Evolutionary conservation across 495 filamentous ascomycete species (phyloP).

Genomic region (Trichoderma reesei): DNA sequence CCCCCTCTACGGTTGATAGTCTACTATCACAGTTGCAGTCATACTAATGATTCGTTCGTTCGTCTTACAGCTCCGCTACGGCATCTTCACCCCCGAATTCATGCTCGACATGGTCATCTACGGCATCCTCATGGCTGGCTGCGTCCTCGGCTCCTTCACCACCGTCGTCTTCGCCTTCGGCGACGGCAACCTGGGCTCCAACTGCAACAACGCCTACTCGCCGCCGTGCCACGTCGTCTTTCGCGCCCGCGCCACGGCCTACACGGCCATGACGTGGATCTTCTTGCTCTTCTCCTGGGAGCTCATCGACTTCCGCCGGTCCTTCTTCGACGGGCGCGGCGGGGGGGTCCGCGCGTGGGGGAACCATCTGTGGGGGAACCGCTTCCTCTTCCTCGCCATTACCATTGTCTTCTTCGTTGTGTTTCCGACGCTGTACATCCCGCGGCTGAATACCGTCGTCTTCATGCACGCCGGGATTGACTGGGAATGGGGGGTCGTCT

Average conservation of each 20-base stretch:
- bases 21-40: not conserved
- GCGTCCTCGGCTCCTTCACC: conserved; percentile 54
- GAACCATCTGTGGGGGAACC: conserved; percentile 50
- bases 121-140: conserved; percentile 52
- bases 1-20: too few species aligned
- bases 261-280: conserved; percentile 58
- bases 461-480: conserved; percentile 60
- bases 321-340: conserved; percentile 54
- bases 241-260: conserved; percentile 56
- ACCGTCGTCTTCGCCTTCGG: conserved; percentile 53
- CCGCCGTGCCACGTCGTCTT: conserved; percentile 51
- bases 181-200: conserved; percentile 48
- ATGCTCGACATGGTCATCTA: conserved; percentile 65
- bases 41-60: not conserved
- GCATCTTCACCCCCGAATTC: conserved; percentile 59
- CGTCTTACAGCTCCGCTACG: conserved; percentile 16
- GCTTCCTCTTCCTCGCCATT: conserved; percentile 62
- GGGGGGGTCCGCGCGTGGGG: conserved; percentile 36
- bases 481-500: conserved; percentile 57
- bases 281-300: conserved; percentile 62
- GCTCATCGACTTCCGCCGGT: conserved; percentile 52
- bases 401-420: conserved; percentile 54
- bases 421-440: conserved; percentile 63
- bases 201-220: conserved; percentile 51
- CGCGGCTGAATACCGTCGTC: conserved; percentile 51